These are phyloP conservation scores for Aspergillus novofumigatus DNA, from an alignment of 2,329 filamentous ascomycete species.

Conservation along the genomic window DNA sequence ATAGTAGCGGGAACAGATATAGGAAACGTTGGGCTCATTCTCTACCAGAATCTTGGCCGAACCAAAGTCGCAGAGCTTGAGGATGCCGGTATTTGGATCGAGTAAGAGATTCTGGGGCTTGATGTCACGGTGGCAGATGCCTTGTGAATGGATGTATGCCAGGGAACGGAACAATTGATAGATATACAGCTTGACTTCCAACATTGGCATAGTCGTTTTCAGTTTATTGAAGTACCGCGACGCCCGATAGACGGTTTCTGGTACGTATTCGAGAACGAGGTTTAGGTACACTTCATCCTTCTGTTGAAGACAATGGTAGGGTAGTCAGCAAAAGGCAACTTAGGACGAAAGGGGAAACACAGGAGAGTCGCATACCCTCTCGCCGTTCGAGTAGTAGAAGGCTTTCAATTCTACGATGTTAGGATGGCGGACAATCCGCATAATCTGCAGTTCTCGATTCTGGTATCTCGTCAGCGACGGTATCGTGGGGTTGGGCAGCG, in stretches of 20 bases:
- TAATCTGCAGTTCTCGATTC: conserved; percentile 99
- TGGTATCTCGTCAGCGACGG: conserved; percentile 43
- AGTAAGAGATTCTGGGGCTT: conserved; percentile 97
- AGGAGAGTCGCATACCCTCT: conserved; percentile 64
- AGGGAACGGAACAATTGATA: conserved; percentile 98
- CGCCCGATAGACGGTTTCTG: conserved; percentile 95
- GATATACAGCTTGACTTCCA: conserved; percentile 98
- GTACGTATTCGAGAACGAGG: conserved; percentile 94
- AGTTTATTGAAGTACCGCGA: conserved; percentile 99
- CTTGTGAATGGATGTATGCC: conserved; percentile 98
- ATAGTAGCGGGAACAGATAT: conserved; percentile 99
- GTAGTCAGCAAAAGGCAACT: conserved; percentile 5
- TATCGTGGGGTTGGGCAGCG: not conserved
- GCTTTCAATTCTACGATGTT: conserved; percentile 99
- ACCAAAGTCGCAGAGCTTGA: conserved; percentile 98
- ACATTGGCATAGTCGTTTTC: conserved; percentile 98
- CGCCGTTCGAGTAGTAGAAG: conserved; percentile 99
- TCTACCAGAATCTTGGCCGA: conserved; percentile 98
- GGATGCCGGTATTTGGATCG: conserved; percentile 81
- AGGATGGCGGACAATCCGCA: conserved; percentile 97
- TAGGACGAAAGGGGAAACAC: conserved; percentile 4
- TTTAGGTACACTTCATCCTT: conserved; percentile 99
- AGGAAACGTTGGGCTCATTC: conserved; percentile 98
- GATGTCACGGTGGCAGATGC: conserved; percentile 98
- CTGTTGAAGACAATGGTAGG: conserved; percentile 41